Evolutionary conservation across 2,329 filamentous ascomycete species (phyloP).

Genomic region (Berkeleyomyces rouxiae): DNA sequence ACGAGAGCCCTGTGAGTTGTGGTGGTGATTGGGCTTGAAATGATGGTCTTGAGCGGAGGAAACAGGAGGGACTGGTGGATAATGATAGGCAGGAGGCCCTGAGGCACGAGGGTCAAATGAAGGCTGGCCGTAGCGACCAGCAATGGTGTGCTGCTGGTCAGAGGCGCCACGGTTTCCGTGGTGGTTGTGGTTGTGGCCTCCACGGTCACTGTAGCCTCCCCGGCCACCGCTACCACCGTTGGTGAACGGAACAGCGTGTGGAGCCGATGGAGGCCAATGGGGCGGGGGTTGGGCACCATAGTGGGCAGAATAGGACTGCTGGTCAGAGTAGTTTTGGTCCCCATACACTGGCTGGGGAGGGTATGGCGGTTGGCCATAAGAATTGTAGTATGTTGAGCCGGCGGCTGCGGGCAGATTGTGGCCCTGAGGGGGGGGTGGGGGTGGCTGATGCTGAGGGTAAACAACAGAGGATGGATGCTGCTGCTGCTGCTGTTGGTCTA

Average conservation of each 20-base stretch:
- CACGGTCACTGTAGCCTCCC: constrained; percentile 31
- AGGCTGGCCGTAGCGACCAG: constrained; percentile 8
- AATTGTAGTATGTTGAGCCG: constrained; percentile 7
- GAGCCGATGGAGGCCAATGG: constrained; percentile 22
- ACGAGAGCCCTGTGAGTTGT: constrained; percentile 16
- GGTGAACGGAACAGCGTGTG: constrained; percentile 17
- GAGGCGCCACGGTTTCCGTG: constrained; percentile 1
- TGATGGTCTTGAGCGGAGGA: constrained; percentile 14
- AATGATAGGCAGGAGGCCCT: constrained; percentile 22
- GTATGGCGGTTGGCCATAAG: constrained; percentile 21
- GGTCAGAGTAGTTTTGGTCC: constrained; percentile 23
- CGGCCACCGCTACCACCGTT: constrained; percentile 21
- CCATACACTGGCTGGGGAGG: constrained; percentile 30
- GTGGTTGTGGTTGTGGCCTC: constrained; percentile 17
- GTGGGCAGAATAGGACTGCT: constrained; percentile 19
- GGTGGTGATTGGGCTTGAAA: constrained; percentile 19
- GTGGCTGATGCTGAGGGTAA: constrained; percentile 8
- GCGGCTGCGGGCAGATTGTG: constrained; percentile 5
- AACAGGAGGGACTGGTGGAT: constrained; percentile 24
- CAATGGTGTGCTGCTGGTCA: constrained; percentile 11
- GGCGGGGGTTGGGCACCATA: constrained; percentile 24
- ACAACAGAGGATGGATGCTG: constrained; percentile 2
- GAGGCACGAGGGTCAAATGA: constrained; percentile 8
- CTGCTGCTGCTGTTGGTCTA: constrained; percentile 4
- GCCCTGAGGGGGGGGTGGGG: background rate